Percentiles rank a stretch among this genome's conserved stretches.
These are phyloP conservation scores for Sphagnum contortum DNA, from an alignment of 225 moss, liverwort and hornwort species.

Conservation along the genomic window DNA sequence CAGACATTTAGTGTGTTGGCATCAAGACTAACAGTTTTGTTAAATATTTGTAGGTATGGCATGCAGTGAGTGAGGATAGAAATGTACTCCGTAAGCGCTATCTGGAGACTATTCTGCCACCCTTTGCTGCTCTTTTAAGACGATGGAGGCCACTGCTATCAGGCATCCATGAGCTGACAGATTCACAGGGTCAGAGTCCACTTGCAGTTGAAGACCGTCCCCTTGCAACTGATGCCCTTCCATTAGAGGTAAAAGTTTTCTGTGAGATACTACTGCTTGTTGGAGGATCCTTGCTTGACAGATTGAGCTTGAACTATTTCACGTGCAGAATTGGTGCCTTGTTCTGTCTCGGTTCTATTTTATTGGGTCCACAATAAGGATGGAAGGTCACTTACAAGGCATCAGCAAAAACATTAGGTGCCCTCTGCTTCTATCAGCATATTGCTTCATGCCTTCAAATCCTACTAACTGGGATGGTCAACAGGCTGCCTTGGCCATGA, in stretches of 20 bases:
- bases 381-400: too few species aligned
- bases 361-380: too few species aligned
- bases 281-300: too few species aligned
- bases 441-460: too few species aligned
- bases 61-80: constrained; percentile 71
- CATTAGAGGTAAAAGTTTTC: constrained; percentile 51
- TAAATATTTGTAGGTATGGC: constrained; percentile 60
- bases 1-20: too few species aligned
- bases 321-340: too few species aligned
- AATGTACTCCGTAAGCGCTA: constrained; percentile 59
- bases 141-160: constrained; percentile 96
- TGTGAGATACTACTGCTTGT: too few species aligned
- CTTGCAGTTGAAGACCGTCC: constrained; percentile 98
- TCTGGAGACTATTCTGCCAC: constrained; percentile 80
- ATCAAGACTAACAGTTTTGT: too few species aligned
- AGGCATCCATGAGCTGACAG: constrained; percentile 90
- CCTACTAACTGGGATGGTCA: background rate
- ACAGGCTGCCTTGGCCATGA: constrained; percentile 93
- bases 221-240: constrained; percentile 79
- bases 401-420: too few species aligned
- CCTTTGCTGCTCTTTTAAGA: constrained; percentile 88
- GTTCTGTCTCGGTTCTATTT: too few species aligned
- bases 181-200: constrained; percentile 95
- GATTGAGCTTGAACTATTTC: too few species aligned
- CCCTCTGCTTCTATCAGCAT: too few species aligned